These are phyloP conservation scores for Letharia lupina DNA, from an alignment of 495 filamentous ascomycete genomes.

Conservation along the genomic window DNA sequence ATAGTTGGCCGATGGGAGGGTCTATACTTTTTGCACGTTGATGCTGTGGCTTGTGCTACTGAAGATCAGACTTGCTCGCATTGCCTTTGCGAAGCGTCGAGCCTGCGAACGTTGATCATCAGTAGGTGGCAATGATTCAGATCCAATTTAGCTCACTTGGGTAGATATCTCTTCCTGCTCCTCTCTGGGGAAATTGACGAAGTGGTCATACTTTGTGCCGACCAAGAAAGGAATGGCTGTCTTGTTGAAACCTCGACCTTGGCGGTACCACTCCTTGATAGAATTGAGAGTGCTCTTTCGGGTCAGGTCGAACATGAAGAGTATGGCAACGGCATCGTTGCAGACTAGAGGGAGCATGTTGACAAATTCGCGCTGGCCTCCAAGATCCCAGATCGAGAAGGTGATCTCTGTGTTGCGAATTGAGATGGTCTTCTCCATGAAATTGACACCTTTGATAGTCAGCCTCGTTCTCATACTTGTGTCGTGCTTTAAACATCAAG, in stretches of 20 bases:
- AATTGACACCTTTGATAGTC: conserved; percentile 66
- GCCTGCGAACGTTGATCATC: conserved; percentile 47
- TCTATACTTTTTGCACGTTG: conserved; percentile 92
- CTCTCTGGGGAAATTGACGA: conserved; percentile 93
- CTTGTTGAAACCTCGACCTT: conserved; percentile 97
- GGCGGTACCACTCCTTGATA: conserved; percentile 99
- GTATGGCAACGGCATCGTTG: conserved; percentile 95
- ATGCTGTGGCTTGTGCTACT: conserved; percentile 98
- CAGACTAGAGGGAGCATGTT: conserved; percentile 98
- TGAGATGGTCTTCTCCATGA: conserved; percentile 99
- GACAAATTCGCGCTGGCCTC: conserved; percentile 96
- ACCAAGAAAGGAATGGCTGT: conserved; percentile 95
- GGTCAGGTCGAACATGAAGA: conserved; percentile 99
- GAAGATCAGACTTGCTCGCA: conserved; percentile 95
- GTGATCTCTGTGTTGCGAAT: conserved; percentile 99
- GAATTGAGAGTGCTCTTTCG: conserved; percentile 96
- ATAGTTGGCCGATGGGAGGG: conserved; percentile 3
- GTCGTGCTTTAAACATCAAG: conserved; percentile 10
- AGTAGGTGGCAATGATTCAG: neutral
- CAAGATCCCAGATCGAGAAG: conserved; percentile 98
- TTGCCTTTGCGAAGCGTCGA: conserved; percentile 91
- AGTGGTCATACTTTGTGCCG: conserved; percentile 97
- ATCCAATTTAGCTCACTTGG: conserved; percentile 49
- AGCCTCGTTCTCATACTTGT: neutral
- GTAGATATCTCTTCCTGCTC: conserved; percentile 98